A percentile compares a stretch with the other conserved stretches of the same genome.
These are phyloP conservation scores for Chamaenerion angustifolium DNA, from an alignment of 345 rosid genomes.

Conservation along the genomic window DNA sequence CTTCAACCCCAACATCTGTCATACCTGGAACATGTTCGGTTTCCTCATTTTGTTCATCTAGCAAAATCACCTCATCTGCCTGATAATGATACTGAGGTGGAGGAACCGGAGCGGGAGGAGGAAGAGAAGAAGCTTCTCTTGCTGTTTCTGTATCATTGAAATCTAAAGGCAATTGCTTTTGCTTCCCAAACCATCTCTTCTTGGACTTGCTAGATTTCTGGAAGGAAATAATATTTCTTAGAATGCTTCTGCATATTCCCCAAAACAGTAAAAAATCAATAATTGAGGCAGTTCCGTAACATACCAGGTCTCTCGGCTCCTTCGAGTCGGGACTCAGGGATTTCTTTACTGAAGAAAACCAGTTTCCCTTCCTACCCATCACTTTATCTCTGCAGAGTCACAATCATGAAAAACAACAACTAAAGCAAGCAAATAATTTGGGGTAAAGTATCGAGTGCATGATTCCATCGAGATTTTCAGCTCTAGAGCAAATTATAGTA, in stretches of 20 bases:
- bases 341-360: conserved; percentile 77
- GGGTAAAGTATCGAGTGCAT: no score
- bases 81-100: neutral
- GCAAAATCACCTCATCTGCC: conserved; percentile 33
- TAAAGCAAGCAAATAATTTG: no score
- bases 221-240: neutral
- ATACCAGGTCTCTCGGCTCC: conserved; percentile 39
- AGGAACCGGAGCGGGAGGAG: conserved; percentile 5
- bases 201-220: conserved; percentile 21
- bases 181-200: conserved; percentile 35
- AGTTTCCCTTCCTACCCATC: conserved; percentile 81
- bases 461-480: no score
- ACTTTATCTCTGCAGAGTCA: conserved; percentile 21
- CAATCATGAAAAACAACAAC: no score
- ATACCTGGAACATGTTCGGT: conserved; percentile 10
- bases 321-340: conserved; percentile 68
- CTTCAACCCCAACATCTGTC: no score
- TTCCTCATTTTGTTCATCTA: conserved; percentile 32
- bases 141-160: conserved; percentile 17
- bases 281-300: no score
- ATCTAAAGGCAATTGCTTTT: conserved; percentile 21
- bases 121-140: conserved; percentile 19
- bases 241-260: neutral
- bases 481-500: no score
- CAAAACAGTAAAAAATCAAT: no score